Evolutionary conservation across 371 early-diverging fungal genomes (phyloP), one percentile per base, ranked within the genome.

Genomic region (Syncephalis fuscata): DNA sequence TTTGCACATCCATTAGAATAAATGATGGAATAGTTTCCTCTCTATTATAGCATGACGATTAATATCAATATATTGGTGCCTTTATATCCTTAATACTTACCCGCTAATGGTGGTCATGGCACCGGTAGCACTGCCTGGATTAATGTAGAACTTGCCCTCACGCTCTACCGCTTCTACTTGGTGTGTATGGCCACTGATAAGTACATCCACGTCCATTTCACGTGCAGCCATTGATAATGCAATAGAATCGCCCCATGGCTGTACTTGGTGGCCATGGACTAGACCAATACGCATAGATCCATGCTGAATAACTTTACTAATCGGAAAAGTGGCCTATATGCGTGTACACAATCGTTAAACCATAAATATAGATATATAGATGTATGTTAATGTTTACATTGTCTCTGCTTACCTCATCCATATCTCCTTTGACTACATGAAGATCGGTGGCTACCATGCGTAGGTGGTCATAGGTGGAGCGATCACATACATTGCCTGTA

Each of bases 121-220:
- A 32, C 94, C 96, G 0, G 96, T 95, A 8, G 89, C 89, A 39
- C 82, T 82, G 19, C 96, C 96, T 10, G 96, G 96, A 57, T 93
- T 90, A 39, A 92, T 75, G 60, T 84, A 95, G 57, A 90, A 88
- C 53, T 81, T 62, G 16, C 87, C 88, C 46, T 92, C 85, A 45
- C 73, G 70, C 65, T 91, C 93, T 62, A 74, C 87, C 15, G 88
- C 90, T 59, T 89, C 88, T 45, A 91, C 88, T 43, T 70, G 63
- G 61, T 90, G 90, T 1, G 92, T 90, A 48, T 88, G 81, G 3
- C 94, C 94, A 1, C 75, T 68, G 8, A 92, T 63, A 37, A 95
- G 61, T 17, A 95, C 76, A 52, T 95, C 94, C 16, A 88, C 93
- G 47, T 88, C 87, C 76, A 92, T 77, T 52, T 85, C 82, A 44